A percentile compares a stretch with the other conserved stretches of the same genome.
Conservation (phyloP, 805 yeast genomes). For the Yamadazyma takamatsuzukensis region DNA sequence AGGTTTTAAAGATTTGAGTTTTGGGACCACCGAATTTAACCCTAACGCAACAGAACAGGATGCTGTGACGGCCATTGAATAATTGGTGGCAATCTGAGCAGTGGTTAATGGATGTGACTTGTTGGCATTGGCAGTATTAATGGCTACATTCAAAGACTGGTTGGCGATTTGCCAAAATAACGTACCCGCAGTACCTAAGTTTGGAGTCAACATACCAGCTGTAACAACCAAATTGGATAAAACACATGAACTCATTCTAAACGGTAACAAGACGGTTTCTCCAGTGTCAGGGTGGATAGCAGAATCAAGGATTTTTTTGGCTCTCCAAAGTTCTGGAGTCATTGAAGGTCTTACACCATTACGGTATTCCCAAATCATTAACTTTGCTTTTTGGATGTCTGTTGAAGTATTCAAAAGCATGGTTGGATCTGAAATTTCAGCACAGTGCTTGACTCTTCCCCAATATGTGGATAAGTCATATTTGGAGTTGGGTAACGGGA, state of each 20-base stretch:
- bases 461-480: slow-evolving; percentile 79
- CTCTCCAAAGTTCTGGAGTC: slow-evolving; percentile 84
- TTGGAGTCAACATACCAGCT: slow-evolving; percentile 97
- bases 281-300: slow-evolving; percentile 97
- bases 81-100: slow-evolving; percentile 71
- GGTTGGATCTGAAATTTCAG: slow-evolving; percentile 87
- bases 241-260: slow-evolving; percentile 96
- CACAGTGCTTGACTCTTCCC: slow-evolving; percentile 95
- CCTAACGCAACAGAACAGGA: slow-evolving; percentile 96
- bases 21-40: slow-evolving; percentile 85
- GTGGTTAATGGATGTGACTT: slow-evolving; percentile 89
- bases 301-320: slow-evolving; percentile 83
- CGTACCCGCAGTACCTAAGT: slow-evolving; percentile 84
- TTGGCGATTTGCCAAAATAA: slow-evolving; percentile 97
- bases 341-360: slow-evolving; percentile 62
- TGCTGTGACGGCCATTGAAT: slow-evolving; percentile 85
- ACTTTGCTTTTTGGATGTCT: slow-evolving; percentile 63
- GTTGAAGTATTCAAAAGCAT: slow-evolving; percentile 71
- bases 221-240: slow-evolving; percentile 91
- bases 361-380: slow-evolving; percentile 65
- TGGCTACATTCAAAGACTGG: slow-evolving; percentile 95
- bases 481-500: slow-evolving; percentile 73
- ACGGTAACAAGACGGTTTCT: slow-evolving; percentile 86
- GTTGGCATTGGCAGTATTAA: slow-evolving; percentile 93
- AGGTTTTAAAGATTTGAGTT: slow-evolving; percentile 66